phyloP scores from a whole-genome alignment of 495 filamentous ascomycete species.

The Aspergillus hancockii region DNA sequence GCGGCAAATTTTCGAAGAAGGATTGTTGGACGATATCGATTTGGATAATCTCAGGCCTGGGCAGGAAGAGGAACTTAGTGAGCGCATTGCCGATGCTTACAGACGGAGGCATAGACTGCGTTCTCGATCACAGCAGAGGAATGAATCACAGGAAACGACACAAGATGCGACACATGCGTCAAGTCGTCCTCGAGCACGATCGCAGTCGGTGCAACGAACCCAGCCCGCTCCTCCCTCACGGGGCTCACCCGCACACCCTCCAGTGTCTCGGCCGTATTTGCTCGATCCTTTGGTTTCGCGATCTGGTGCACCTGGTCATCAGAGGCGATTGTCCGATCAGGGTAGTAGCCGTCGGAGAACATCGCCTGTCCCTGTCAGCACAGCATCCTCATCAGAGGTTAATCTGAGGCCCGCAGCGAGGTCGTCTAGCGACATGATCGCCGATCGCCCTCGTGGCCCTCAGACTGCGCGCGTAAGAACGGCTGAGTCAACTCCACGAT shows the following conservation, averaged over 20 bases:
- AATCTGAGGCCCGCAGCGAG: constrained; percentile 36
- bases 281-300: constrained; percentile 46
- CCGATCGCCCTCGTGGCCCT: constrained; percentile 35
- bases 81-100: constrained; percentile 86
- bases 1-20: constrained; percentile 85
- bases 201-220: constrained; percentile 36
- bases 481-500: constrained; percentile 28
- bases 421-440: constrained; percentile 46
- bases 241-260: constrained; percentile 43
- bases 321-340: constrained; percentile 55
- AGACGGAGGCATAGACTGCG: constrained; percentile 61
- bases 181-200: constrained; percentile 32
- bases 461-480: constrained; percentile 26
- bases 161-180: constrained; percentile 25
- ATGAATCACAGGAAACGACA: constrained; percentile 26
- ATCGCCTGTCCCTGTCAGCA: constrained; percentile 35
- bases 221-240: constrained; percentile 19
- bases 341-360: constrained; percentile 32
- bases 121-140: constrained; percentile 31
- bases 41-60: constrained; percentile 73
- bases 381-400: constrained; percentile 42
- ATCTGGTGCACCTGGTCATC: constrained; percentile 35
- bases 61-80: constrained; percentile 83
- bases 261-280: constrained; percentile 57
- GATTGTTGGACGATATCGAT: constrained; percentile 81